Evolutionary conservation across 1,139 yeast genomes (phyloP).

Genomic region (Trichomonascaceae sp.): DNA sequence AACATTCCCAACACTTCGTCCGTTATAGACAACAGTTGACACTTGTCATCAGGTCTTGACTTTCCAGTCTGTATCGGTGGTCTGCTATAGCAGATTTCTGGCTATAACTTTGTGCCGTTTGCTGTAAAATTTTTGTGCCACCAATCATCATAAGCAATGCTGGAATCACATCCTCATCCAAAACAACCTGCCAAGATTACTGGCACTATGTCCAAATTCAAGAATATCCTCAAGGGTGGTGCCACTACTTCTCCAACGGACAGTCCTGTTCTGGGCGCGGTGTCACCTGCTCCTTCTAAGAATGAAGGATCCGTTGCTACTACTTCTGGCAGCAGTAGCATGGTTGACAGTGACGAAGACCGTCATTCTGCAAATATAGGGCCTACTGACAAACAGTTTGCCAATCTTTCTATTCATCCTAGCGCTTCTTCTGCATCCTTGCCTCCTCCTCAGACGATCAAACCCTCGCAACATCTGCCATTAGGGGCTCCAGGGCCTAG

Average conservation of each 20-base stretch:
- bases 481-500: constrained; percentile 9
- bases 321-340: background rate
- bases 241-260: constrained; percentile 6
- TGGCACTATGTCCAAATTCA: constrained; percentile 20
- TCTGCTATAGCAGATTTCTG: background rate
- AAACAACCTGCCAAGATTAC: constrained; percentile 14
- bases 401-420: background rate
- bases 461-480: background rate
- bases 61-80: background rate
- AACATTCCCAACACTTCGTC: background rate
- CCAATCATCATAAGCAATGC: background rate
- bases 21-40: background rate
- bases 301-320: background rate
- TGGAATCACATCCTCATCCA: constrained; percentile 5
- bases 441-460: background rate
- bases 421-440: constrained; percentile 7
- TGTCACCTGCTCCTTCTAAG: constrained; percentile 9
- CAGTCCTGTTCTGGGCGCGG: background rate
- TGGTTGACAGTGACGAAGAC: background rate
- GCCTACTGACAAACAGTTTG: background rate
- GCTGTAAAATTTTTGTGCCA: background rate
- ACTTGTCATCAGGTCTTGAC: background rate
- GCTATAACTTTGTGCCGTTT: background rate
- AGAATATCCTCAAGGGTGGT: constrained; percentile 13
- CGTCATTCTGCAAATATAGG: background rate